Evolutionary conservation across 257 asterid genomes (phyloP), one percentile per base, ranked within the genome.

Genomic region (Galeopsis tetrahit): DNA sequence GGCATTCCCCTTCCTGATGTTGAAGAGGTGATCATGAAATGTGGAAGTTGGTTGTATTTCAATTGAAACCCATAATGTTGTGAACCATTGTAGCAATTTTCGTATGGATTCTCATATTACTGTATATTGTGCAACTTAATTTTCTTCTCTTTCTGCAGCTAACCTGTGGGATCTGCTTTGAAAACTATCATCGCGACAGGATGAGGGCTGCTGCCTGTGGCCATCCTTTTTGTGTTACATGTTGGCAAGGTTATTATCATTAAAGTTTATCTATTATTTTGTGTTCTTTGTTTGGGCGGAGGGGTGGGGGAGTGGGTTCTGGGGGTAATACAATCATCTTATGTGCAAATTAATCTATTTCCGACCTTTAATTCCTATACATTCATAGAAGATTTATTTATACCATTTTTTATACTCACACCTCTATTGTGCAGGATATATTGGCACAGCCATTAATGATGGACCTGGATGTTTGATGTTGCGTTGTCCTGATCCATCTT

Each of bases 111-210:
- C 62, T 71, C 64, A 44, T 66, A 46, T 17, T 36, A 36, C 69
- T 55, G 38, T 72, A 33, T 73, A 34, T 15, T 10, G 4, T 75
- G 69, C 63, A 60, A 70, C 77, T 73, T 61, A 74, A 8, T 32
- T 75, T 28, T 75, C 39, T 62, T 10, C 75, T 71, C 32, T 35
- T 71, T 71, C 73, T 77, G 79, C 95, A 93, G 98, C 82, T 93
- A 76, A 87, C 98, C 71, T 93, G 98, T 83, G 98, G 98, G 69
- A 90, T 93, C 86, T 93, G 98, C 89, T 93, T 93, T 78, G 98
- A 93, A 38, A 68, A 63, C 49, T 88, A 78, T 84, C 88, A 85
- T 13, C 79, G 55, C 38, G 86, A 78, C 73, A 84, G 77, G 78
- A 87, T 93, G 85, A 66, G 78, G 70, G 85, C 92, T 71, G 90